These are phyloP conservation scores for Didymella keratinophila DNA, from an alignment of 2,329 filamentous ascomycete genomes.

Conservation along the genomic window DNA sequence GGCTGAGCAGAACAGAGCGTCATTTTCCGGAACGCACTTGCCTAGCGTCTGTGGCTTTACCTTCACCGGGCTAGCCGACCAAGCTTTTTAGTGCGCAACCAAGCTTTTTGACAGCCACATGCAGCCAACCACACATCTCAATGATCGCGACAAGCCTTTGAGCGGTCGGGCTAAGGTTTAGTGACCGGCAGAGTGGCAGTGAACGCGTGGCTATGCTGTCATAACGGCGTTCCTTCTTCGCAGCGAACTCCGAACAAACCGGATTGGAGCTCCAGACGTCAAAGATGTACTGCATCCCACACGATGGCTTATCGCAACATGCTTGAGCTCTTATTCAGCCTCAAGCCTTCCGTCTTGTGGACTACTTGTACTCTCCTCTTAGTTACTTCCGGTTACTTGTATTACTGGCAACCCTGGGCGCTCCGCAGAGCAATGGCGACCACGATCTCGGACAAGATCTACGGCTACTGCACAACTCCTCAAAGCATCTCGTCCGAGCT, in stretches of 20 bases:
- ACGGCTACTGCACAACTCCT: conserved; percentile 67
- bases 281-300: not conserved
- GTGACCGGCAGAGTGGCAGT: conserved; percentile 8
- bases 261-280: not conserved
- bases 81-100: conserved; percentile 5
- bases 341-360: not conserved
- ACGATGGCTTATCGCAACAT: not conserved
- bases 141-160: not conserved
- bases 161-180: not conserved
- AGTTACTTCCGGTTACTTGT: conserved; percentile 5
- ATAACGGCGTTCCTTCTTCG: not conserved
- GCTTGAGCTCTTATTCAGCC: not conserved
- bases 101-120: conserved; percentile 6
- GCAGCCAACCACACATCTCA: not conserved
- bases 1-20: not conserved
- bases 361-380: not conserved
- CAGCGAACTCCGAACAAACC: not conserved
- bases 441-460: conserved; percentile 49
- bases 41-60: conserved; percentile 22
- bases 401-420: conserved; percentile 1
- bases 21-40: conserved; percentile 7
- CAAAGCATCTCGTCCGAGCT: conserved; percentile 63
- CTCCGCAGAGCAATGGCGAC: conserved; percentile 23
- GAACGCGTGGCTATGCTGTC: conserved; percentile 22
- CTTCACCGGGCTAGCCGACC: conserved; percentile 13